These are phyloP conservation scores for Discostella stelligera DNA, from an alignment of 352 stramenopile species.

Conservation along the genomic window DNA sequence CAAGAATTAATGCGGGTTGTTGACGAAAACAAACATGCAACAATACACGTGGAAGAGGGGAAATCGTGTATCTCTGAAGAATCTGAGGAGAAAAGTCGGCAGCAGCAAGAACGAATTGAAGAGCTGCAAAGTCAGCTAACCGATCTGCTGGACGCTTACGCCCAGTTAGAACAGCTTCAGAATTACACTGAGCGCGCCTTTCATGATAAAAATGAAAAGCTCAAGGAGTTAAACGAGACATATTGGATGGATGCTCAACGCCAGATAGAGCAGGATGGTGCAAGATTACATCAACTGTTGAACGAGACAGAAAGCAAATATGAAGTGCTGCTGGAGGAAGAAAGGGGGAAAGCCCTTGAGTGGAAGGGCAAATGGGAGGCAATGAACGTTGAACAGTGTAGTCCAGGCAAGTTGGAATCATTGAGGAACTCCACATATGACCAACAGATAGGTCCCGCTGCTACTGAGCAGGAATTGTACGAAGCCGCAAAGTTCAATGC, in stretches of 20 bases:
- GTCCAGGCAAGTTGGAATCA: no score
- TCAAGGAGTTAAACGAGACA: conserved; percentile 3
- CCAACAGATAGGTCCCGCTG: not conserved
- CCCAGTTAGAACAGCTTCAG: conserved; percentile 34
- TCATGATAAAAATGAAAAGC: conserved; percentile 10
- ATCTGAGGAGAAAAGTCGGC: conserved; percentile 6
- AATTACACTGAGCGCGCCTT: conserved; percentile 18
- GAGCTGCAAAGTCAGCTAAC: conserved; percentile 32
- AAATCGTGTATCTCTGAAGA: not conserved
- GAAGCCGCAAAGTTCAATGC: conserved; percentile 2
- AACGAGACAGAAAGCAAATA: conserved; percentile 14
- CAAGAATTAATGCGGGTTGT: not conserved
- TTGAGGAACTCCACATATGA: no score
- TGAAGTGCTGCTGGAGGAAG: conserved; percentile 26
- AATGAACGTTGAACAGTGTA: not conserved
- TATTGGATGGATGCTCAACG: conserved; percentile 21
- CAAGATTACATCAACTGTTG: conserved; percentile 8
- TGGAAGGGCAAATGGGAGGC: conserved; percentile 28
- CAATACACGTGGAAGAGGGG: not conserved
- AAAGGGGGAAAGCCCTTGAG: conserved; percentile 5
- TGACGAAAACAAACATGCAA: not conserved
- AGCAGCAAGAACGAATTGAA: conserved; percentile 14
- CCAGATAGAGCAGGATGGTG: conserved; percentile 17
- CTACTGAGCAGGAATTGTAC: conserved; percentile 14
- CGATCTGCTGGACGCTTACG: conserved; percentile 38